Evolutionary conservation across 2,329 filamentous ascomycete genomes (phyloP).

Genomic region (Fusarium sp.): DNA sequence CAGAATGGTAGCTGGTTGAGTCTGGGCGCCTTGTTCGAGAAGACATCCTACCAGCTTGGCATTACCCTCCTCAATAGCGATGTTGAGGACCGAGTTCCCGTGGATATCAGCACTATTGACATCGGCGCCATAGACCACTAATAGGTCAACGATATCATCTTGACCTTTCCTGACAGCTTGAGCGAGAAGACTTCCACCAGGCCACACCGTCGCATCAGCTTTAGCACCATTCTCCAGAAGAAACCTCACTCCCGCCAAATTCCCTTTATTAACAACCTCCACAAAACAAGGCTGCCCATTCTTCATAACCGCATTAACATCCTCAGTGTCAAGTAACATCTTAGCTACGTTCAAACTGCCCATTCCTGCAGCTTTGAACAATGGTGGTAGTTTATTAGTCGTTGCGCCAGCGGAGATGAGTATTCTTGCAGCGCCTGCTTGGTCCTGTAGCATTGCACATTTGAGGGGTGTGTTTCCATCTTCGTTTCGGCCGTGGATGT

Average conservation of each 20-base stretch:
- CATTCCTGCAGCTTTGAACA: neutral
- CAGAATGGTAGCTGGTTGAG: fast-evolving
- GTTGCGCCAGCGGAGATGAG: slow-evolving; percentile 3
- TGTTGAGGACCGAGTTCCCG: neutral
- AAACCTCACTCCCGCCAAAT: neutral
- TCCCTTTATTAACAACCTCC: neutral
- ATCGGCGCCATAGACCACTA: neutral
- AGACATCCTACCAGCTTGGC: neutral
- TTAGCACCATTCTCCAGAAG: neutral
- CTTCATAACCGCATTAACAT: neutral
- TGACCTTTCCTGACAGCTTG: neutral
- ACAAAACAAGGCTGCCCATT: neutral
- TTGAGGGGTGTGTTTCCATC: slow-evolving; percentile 8
- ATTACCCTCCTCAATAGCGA: neutral
- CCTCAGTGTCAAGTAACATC: neutral
- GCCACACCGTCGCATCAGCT: neutral
- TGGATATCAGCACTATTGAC: neutral
- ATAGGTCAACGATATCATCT: neutral
- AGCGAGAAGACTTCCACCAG: neutral
- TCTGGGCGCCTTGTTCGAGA: neutral
- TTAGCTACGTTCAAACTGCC: neutral
- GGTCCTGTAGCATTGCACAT: neutral
- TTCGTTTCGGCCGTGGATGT: slow-evolving; percentile 7
- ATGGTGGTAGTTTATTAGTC: neutral
- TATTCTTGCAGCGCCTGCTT: neutral